Conservation (phyloP, 768 basidiomycete genomes). For the Dendrothele bispora region DNA sequence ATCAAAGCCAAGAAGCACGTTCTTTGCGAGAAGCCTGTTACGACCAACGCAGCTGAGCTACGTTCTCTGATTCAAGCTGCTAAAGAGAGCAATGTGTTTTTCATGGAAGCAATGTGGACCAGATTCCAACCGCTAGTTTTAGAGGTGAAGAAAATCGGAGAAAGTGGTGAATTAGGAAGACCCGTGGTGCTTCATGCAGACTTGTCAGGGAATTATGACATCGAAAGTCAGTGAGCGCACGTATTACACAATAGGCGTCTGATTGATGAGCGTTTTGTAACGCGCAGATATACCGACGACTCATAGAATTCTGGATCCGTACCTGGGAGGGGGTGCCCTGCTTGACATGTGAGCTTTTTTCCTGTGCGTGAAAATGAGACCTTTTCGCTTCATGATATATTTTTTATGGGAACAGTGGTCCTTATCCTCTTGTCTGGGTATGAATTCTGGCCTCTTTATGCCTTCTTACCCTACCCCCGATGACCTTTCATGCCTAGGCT, state of each 20-base stretch:
- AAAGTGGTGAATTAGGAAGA: conserved; percentile 60
- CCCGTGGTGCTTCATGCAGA: conserved; percentile 74
- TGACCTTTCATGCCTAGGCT: conserved; percentile 40
- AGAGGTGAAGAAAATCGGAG: conserved; percentile 63
- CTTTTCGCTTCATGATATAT: too few relatives aligned
- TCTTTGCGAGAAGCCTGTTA: conserved; percentile 87
- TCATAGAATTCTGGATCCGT: conserved; percentile 77
- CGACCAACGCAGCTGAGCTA: conserved; percentile 72
- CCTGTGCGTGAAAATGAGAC: too few relatives aligned
- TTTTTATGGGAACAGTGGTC: conserved; percentile 55
- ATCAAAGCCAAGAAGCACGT: conserved; percentile 81
- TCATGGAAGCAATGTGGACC: conserved; percentile 93
- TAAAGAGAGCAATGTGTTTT: conserved; percentile 75
- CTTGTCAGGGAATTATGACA: conserved; percentile 63
- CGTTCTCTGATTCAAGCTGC: conserved; percentile 69
- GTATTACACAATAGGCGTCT: neutral
- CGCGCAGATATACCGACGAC: conserved; percentile 41
- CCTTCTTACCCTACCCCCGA: neutral
- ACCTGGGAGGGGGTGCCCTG: conserved; percentile 78
- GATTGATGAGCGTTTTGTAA: too few relatives aligned
- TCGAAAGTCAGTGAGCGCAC: conserved; percentile 52
- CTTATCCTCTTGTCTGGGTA: conserved; percentile 84
- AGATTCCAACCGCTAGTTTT: conserved; percentile 69
- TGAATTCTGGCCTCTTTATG: neutral
- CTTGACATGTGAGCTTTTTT: conserved; percentile 69